phyloP scores from a whole-genome alignment of 2,329 filamentous ascomycete species.

The Colletotrichum cuscutae region DNA sequence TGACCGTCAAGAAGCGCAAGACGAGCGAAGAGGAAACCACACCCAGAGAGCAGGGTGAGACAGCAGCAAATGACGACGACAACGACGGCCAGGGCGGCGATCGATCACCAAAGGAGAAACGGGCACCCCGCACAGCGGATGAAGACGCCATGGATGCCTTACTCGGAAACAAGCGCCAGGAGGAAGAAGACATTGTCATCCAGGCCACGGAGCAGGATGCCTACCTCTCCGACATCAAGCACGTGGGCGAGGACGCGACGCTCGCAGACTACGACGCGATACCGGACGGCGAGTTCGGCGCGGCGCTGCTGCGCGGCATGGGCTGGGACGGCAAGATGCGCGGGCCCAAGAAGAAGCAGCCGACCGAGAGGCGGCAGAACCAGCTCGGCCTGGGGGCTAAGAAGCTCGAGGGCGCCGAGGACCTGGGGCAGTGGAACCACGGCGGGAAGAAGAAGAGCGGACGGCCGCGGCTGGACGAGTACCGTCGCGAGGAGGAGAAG shows the following conservation, averaged over 20 bases:
- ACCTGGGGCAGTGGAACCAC: slow-evolving; percentile 85
- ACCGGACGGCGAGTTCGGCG: slow-evolving; percentile 94
- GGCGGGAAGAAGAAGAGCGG: slow-evolving; percentile 60
- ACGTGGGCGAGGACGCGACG: slow-evolving; percentile 79
- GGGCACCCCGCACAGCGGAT: slow-evolving; percentile 40
- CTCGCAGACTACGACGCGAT: slow-evolving; percentile 88
- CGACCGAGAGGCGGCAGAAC: slow-evolving; percentile 78
- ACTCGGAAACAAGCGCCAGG: slow-evolving; percentile 62
- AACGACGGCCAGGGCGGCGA: not conserved
- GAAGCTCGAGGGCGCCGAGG: slow-evolving; percentile 75
- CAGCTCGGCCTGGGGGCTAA: slow-evolving; percentile 91
- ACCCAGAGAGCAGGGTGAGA: slow-evolving; percentile 35
- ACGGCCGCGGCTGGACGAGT: slow-evolving; percentile 61
- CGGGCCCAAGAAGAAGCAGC: slow-evolving; percentile 66
- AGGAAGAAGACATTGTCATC: slow-evolving; percentile 63
- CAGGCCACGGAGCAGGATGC: slow-evolving; percentile 71
- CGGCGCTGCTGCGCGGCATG: slow-evolving; percentile 90
- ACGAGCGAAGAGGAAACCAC: slow-evolving; percentile 65
- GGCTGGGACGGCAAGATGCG: slow-evolving; percentile 84
- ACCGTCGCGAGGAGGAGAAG: slow-evolving; percentile 49
- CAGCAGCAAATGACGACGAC: not conserved
- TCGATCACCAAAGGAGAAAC: not conserved
- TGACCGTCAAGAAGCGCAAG: slow-evolving; percentile 58
- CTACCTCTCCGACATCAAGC: slow-evolving; percentile 75
- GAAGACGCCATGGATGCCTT: slow-evolving; percentile 74